Evolutionary conservation across 805 yeast species (phyloP).

Genomic region (Blastobotrys americana): DNA sequence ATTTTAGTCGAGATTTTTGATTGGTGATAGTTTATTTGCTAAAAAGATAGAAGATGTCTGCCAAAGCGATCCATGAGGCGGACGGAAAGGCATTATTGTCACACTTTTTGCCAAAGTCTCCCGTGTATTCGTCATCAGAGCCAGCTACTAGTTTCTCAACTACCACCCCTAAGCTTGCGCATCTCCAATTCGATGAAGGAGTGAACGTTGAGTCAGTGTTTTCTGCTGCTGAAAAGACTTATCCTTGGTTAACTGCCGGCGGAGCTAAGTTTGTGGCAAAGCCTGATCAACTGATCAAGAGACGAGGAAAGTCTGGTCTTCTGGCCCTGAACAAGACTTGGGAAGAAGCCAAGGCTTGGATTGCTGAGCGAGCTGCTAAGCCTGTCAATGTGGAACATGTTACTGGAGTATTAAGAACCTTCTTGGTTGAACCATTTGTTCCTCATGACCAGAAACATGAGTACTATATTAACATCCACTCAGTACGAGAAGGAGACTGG

Average conservation of each 20-base stretch:
- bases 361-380: constrained; percentile 37
- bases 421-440: constrained; percentile 42
- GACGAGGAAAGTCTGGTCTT: constrained; percentile 40
- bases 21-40: neutral
- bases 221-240: constrained; percentile 31
- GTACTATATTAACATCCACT: constrained; percentile 43
- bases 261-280: constrained; percentile 39
- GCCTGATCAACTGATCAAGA: constrained; percentile 42
- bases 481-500: constrained; percentile 43
- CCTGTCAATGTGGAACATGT: constrained; percentile 36
- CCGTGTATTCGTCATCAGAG: constrained; percentile 29
- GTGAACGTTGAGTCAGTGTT: constrained; percentile 30
- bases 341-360: constrained; percentile 39
- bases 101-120: constrained; percentile 36
- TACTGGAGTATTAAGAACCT: constrained; percentile 34
- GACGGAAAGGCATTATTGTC: constrained; percentile 41
- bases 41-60: constrained; percentile 36
- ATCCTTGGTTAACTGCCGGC: constrained; percentile 35
- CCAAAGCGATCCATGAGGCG: constrained; percentile 40
- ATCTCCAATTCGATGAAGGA: constrained; percentile 30
- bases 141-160: constrained; percentile 29
- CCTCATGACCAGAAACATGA: constrained; percentile 41
- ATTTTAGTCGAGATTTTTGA: too few relatives aligned
- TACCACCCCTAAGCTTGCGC: constrained; percentile 33
- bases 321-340: constrained; percentile 39